A percentile compares a stretch with the other conserved stretches of the same genome.
Evolutionary conservation across 2,329 filamentous ascomycete genomes (phyloP).

Genomic region (Colletotrichum eremochloae): DNA sequence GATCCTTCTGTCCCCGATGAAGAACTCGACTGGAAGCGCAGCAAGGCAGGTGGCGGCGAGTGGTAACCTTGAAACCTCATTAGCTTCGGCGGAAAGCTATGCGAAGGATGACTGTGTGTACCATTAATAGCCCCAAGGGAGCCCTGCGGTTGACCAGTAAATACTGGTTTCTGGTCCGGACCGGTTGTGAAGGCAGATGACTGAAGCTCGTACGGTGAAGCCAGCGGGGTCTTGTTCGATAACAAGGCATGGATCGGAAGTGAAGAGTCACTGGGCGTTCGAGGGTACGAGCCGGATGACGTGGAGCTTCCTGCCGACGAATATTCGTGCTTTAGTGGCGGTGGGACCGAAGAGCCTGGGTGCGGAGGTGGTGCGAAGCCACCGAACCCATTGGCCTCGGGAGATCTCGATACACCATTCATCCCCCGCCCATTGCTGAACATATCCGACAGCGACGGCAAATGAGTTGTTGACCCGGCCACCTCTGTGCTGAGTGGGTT

Average conservation of each 20-base stretch:
- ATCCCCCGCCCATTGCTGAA: conserved; percentile 53
- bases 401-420: conserved; percentile 41
- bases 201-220: conserved; percentile 42
- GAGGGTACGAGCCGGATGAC: conserved; percentile 55
- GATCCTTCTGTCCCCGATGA: conserved; percentile 39
- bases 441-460: conserved; percentile 64
- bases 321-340: conserved; percentile 60
- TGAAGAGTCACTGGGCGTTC: conserved; percentile 63
- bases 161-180: conserved; percentile 30
- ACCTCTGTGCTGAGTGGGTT: conserved; percentile 24
- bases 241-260: conserved; percentile 69
- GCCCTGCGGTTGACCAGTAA: conserved; percentile 1
- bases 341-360: conserved; percentile 44
- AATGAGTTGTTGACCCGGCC: conserved; percentile 49
- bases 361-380: conserved; percentile 21
- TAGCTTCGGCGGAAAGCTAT: conserved; percentile 30
- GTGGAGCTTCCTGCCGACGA: conserved; percentile 61
- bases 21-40: conserved; percentile 38
- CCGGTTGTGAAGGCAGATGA: conserved; percentile 28
- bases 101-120: conserved; percentile 15
- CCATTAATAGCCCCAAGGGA: conserved; percentile 23
- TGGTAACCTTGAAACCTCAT: conserved; percentile 38
- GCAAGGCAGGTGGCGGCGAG: conserved; percentile 34
- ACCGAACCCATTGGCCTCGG: conserved; percentile 28
- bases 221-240: conserved; percentile 53